Evolutionary conservation across 441 rosid species (phyloP).

Genomic region (Bruguiera hainesii): DNA sequence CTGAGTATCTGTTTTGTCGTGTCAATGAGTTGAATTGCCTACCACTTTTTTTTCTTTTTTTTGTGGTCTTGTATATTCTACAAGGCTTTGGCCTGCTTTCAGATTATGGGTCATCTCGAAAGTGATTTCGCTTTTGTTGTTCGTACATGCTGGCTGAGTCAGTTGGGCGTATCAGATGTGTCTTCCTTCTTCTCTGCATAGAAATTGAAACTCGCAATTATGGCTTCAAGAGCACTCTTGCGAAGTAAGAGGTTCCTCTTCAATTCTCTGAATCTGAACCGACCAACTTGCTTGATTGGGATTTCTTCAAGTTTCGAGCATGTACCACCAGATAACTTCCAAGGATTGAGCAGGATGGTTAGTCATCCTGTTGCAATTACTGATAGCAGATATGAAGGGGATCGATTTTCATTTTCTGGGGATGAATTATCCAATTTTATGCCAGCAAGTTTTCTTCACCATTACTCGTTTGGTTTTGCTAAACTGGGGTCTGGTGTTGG

Average conservation of each 20-base stretch:
- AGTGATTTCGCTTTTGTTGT: slow-evolving; percentile 6
- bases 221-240: too few relatives aligned
- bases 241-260: not conserved
- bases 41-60: too few relatives aligned
- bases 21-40: too few relatives aligned
- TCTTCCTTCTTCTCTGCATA: slow-evolving; percentile 19
- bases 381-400: slow-evolving; percentile 24
- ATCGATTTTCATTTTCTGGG: slow-evolving; percentile 27
- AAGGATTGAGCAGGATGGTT: slow-evolving; percentile 21
- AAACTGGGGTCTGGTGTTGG: slow-evolving; percentile 33
- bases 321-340: slow-evolving; percentile 17
- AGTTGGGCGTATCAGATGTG: slow-evolving; percentile 28
- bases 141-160: slow-evolving; percentile 28
- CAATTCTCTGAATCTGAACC: slow-evolving; percentile 26
- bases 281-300: slow-evolving; percentile 31
- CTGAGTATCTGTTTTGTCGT: too few relatives aligned
- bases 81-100: not conserved
- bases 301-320: slow-evolving; percentile 37
- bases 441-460: slow-evolving; percentile 18
- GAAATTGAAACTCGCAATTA: slow-evolving; percentile 15
- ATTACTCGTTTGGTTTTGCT: slow-evolving; percentile 28
- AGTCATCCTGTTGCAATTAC: slow-evolving; percentile 18
- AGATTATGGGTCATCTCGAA: slow-evolving; percentile 1
- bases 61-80: too few relatives aligned
- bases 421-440: slow-evolving; percentile 19